Conservation (phyloP, 164 flowering plant genomes). For the Taxillus chinensis region DNA sequence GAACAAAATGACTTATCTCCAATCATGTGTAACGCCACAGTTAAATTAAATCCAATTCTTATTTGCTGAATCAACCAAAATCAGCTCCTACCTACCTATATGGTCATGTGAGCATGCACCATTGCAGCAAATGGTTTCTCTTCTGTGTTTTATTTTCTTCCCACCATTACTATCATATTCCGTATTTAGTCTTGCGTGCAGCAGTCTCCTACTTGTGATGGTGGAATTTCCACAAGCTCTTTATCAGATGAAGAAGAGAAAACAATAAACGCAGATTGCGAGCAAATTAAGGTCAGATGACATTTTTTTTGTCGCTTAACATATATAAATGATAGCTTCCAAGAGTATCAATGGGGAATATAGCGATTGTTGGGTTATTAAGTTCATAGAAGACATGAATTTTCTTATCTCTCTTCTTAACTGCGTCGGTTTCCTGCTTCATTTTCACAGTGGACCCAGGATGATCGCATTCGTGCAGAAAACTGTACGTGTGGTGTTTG, state of each 20-base stretch:
- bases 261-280: slow-evolving; percentile 43
- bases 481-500: slow-evolving; percentile 24
- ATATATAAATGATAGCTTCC: neutral
- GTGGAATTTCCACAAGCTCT: slow-evolving; percentile 35
- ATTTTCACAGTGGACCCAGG: slow-evolving; percentile 10
- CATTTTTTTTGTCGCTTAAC: neutral
- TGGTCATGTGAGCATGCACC: slow-evolving; percentile 29
- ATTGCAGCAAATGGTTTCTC: slow-evolving; percentile 14
- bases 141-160: neutral
- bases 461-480: slow-evolving; percentile 20
- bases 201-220: slow-evolving; percentile 32
- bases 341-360: neutral
- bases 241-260: slow-evolving; percentile 66
- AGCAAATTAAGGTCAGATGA: slow-evolving; percentile 44
- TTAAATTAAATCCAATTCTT: slow-evolving; percentile 19
- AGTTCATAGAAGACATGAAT: neutral
- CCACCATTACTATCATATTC: neutral
- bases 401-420: neutral
- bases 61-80: slow-evolving; percentile 6
- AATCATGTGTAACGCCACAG: slow-evolving; percentile 9
- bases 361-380: neutral
- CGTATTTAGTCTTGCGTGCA: slow-evolving; percentile 20
- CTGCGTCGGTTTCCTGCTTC: neutral
- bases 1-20: slow-evolving; percentile 20
- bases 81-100: slow-evolving; percentile 15